A percentile compares a stretch with the other conserved stretches of the same genome.
phyloP scores from a whole-genome alignment of 2,329 filamentous ascomycete genomes.

The Rutstroemia sp. region DNA sequence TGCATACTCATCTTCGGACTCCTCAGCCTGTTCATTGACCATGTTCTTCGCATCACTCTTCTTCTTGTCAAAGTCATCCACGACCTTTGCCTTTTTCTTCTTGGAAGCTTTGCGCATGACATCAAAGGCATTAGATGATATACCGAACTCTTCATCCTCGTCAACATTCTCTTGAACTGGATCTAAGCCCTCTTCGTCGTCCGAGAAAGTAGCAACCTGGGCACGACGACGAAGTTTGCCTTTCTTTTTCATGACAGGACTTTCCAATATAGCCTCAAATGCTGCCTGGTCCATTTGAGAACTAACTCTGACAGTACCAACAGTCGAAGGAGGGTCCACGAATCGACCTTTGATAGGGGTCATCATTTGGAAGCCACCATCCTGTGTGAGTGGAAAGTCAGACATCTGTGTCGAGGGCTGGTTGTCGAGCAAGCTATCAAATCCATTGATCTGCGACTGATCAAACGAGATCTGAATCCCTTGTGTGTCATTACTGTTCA shows the following conservation, averaged over 20 bases:
- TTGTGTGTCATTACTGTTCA: slow-evolving; percentile 27
- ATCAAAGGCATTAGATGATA: slow-evolving; percentile 32
- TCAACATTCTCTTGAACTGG: slow-evolving; percentile 13
- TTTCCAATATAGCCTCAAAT: slow-evolving; percentile 44
- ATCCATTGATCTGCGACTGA: slow-evolving; percentile 52
- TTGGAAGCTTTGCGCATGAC: slow-evolving; percentile 61
- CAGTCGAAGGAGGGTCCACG: slow-evolving; percentile 55
- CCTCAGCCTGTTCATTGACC: slow-evolving; percentile 88
- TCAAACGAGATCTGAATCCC: slow-evolving; percentile 49
- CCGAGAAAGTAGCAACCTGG: slow-evolving; percentile 36
- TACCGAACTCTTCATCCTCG: slow-evolving; percentile 31
- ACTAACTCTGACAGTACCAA: slow-evolving; percentile 57
- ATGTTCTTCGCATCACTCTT: slow-evolving; percentile 81
- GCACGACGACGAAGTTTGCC: slow-evolving; percentile 46
- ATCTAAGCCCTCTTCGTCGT: slow-evolving; percentile 23
- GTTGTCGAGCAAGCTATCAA: slow-evolving; percentile 47
- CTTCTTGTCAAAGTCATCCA: slow-evolving; percentile 68
- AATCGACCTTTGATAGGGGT: slow-evolving; percentile 66
- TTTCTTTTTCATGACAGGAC: slow-evolving; percentile 56
- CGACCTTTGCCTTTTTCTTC: slow-evolving; percentile 41
- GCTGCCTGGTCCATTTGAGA: slow-evolving; percentile 13
- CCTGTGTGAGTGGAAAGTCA: slow-evolving; percentile 71
- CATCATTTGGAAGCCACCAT: slow-evolving; percentile 66
- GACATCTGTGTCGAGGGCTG: slow-evolving; percentile 51
- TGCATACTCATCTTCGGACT: slow-evolving; percentile 97